Base-by-base conservation (phyloP, 768 basidiomycete genomes). In the Grammothele lineata region DNA sequence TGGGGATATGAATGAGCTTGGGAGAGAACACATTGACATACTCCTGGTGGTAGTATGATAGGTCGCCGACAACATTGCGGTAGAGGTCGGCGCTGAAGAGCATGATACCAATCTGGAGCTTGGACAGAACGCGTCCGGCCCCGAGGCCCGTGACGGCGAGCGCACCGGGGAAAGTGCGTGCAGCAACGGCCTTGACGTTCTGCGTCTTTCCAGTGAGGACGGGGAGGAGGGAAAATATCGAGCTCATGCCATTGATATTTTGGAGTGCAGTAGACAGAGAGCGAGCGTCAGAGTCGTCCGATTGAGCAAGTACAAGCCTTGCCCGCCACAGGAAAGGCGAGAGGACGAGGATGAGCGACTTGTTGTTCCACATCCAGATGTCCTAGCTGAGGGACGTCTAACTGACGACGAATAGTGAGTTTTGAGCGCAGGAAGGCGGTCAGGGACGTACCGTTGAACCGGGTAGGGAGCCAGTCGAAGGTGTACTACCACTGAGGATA, bases 151-250 rank as follows among this genome's bases (percentile, higher is more conserved):
- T 10, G 17, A 47, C 22, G 6, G 37, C 26, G 22, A 47, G 38
- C n/a, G 38, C 25, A 18, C 47, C 40, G 10, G 47, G 47, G 14
- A 48, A 48, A 4, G 35, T 42, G 33, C 47, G 47, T 10, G 47
- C 47, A 12, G 40, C 40, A 12, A 48, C 22, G 25, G 24, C 23
- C 21, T 48, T 48, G 33, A 48, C 36, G 34, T 48, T 48, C 40
- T 48, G 47, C 24, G 47, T 37, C 40, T 48, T 48, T 23, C 47
- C 47, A 7, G 47, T 34, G 24, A 48, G 47, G 40, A 48, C 47
- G 15, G 47, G 47, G 19, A 48, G 34, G 9, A 48, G 35, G 23
- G 47, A 48, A 30, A 48, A 34, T 17, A 42, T 34, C 40, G 47
- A 41, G 35, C 47, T 48, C 47, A 42, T 42, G 12, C 47, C 47